These are phyloP conservation scores for Boletus bicolor DNA, from an alignment of 768 basidiomycete species.

Conservation along the genomic window DNA sequence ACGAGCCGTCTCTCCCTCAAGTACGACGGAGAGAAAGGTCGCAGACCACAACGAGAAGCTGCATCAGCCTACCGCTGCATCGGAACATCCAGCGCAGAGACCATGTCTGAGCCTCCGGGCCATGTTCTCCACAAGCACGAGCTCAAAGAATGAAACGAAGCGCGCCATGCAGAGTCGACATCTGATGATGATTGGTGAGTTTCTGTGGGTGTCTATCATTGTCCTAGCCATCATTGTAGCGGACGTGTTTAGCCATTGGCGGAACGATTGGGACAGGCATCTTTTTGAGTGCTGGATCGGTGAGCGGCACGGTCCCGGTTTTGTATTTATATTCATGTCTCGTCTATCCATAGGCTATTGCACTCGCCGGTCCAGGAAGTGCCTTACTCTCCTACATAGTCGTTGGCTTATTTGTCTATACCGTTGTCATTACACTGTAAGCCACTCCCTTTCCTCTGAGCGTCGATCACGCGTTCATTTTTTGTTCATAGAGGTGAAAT, in stretches of 20 bases:
- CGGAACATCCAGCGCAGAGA: background rate
- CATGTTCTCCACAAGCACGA: slow-evolving; percentile 9
- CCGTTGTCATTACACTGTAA: slow-evolving; percentile 58
- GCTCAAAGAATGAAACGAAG: slow-evolving; percentile 30
- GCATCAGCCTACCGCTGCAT: background rate
- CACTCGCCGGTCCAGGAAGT: slow-evolving; percentile 57
- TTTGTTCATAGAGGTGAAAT: slow-evolving; percentile 52
- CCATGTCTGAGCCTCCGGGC: background rate
- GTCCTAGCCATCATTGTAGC: background rate
- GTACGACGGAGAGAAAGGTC: background rate
- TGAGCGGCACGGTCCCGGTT: slow-evolving; percentile 18
- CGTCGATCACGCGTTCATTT: background rate
- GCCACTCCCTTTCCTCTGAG: slow-evolving; percentile 4
- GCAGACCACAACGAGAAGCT: slow-evolving; percentile 1
- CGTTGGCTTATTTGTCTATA: slow-evolving; percentile 57
- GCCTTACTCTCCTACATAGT: slow-evolving; percentile 59
- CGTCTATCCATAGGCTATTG: slow-evolving; percentile 39
- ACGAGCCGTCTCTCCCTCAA: slow-evolving; percentile 1
- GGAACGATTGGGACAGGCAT: slow-evolving; percentile 61
- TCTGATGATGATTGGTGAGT: slow-evolving; percentile 41
- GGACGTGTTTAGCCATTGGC: slow-evolving; percentile 41
- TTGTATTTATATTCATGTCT: background rate
- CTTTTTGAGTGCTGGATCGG: slow-evolving; percentile 57
- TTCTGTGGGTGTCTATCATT: background rate
- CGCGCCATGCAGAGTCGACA: slow-evolving; percentile 41